Percentiles rank a stretch among this genome's conserved stretches.
These are phyloP conservation scores for Nakazawaea ambrosiae DNA, from an alignment of 805 yeast species.

Conservation along the genomic window DNA sequence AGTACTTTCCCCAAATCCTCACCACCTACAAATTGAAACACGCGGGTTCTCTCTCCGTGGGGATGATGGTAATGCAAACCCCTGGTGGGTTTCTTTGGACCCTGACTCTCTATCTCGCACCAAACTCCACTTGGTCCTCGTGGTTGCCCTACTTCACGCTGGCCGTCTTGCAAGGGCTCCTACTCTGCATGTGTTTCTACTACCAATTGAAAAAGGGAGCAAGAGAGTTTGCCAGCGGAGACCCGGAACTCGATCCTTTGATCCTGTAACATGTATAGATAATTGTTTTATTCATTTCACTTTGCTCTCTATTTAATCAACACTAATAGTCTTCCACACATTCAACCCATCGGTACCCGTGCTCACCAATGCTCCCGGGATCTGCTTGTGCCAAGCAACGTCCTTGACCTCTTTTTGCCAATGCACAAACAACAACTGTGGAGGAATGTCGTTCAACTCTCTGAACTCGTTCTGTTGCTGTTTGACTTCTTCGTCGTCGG, in stretches of 20 bases:
- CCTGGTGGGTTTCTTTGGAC: slow-evolving; percentile 88
- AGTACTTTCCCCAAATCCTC: slow-evolving; percentile 72
- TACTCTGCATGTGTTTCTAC: slow-evolving; percentile 58
- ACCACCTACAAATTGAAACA: slow-evolving; percentile 66
- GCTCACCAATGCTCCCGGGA: slow-evolving; percentile 90
- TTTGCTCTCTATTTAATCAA: too few relatives aligned
- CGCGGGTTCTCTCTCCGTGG: slow-evolving; percentile 72
- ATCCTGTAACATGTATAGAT: too few relatives aligned
- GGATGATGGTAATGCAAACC: slow-evolving; percentile 81
- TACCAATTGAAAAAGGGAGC: slow-evolving; percentile 16
- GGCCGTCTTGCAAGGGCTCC: slow-evolving; percentile 55
- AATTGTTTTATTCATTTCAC: too few relatives aligned
- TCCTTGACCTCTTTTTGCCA: slow-evolving; percentile 98
- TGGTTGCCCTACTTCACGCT: slow-evolving; percentile 79
- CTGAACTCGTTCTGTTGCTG: slow-evolving; percentile 72
- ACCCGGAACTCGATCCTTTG: too few relatives aligned
- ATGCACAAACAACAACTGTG: slow-evolving; percentile 92
- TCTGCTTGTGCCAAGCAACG: slow-evolving; percentile 95
- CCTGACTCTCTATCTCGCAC: slow-evolving; percentile 58
- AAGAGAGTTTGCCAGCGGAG: too few relatives aligned
- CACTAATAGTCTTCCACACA: slow-evolving; percentile 95
- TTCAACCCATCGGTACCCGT: slow-evolving; percentile 95
- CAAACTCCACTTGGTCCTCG: slow-evolving; percentile 79
- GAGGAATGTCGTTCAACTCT: slow-evolving; percentile 86
- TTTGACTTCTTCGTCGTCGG: slow-evolving; percentile 94